Evolutionary conservation across 768 basidiomycete species (phyloP), one percentile per base, ranked within the genome.

Genomic region (Russula abietina): DNA sequence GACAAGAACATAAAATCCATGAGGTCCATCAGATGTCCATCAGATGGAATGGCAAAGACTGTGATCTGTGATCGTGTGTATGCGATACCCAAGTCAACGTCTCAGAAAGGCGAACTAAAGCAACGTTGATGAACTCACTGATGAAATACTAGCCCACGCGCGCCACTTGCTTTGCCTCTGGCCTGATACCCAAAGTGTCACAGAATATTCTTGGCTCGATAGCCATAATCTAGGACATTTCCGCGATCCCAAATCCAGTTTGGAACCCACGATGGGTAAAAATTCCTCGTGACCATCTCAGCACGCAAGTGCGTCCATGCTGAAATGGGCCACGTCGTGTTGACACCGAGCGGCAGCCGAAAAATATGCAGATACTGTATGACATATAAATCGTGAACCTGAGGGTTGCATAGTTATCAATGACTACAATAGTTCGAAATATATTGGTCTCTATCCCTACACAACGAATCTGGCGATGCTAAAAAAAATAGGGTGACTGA

Each of bases 1-100:
- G 70, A 96, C 96, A 33, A 99, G 79, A 2, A 92, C 84, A 76
- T 94, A 87, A 72, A 98, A 99, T 0, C 97, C 97, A 72, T 99
- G 93, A 9, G 97, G 97, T 8, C 96, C 94, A 7, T 78, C n/a
- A n/a, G n/a, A n/a, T n/a, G n/a, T n/a, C n/a, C n/a, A n/a, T n/a
- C 74, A 1, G 95, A 89, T n/a, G 95, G 94, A 7, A 92, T 75
- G 19, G 88, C 93, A 70, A 89, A 97, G 22, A 98, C 71, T 0
- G 95, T 98, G n/a, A n/a, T n/a, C n/a, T n/a, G n/a, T n/a, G 65
- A 98, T 80, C 0, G 95, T 90, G 73, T 98, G 95, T 57, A 99
- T 94, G 48, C 94, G 87, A 72, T 90, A 98, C 74, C 93, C 95
- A 60, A 24, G 39, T 24, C 16, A 36, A 50, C 43, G 24, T n/a